Evolutionary conservation across 495 filamentous ascomycete genomes (phyloP).

Genomic region (Rostrohypoxylon terebratum): DNA sequence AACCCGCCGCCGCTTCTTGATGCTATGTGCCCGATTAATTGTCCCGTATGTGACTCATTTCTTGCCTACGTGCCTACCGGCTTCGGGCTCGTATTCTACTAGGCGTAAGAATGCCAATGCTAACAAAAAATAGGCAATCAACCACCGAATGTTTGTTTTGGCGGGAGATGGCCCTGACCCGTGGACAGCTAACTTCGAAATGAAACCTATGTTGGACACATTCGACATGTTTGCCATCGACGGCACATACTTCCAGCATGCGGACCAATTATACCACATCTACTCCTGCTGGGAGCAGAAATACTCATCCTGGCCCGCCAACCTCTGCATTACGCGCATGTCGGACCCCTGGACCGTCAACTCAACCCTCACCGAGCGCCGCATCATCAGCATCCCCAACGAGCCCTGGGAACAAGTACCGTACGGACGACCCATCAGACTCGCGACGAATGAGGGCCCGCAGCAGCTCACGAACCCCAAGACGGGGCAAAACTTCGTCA

Average conservation of each 20-base stretch:
- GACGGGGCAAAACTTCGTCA: conserved; percentile 61
- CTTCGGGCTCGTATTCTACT: neutral
- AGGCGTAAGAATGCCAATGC: conserved; percentile 15
- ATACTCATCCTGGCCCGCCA: conserved; percentile 63
- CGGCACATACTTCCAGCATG: conserved; percentile 61
- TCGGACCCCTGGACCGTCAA: conserved; percentile 60
- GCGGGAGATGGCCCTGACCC: conserved; percentile 55
- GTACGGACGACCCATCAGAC: conserved; percentile 57
- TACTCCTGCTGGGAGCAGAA: conserved; percentile 63
- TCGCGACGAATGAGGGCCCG: conserved; percentile 62
- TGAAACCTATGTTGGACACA: conserved; percentile 61
- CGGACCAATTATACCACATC: conserved; percentile 59
- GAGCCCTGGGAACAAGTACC: conserved; percentile 63
- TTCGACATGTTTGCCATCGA: conserved; percentile 66
- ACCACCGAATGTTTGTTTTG: conserved; percentile 65
- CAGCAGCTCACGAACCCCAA: conserved; percentile 61
- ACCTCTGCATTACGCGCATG: conserved; percentile 63
- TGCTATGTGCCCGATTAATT: conserved; percentile 52
- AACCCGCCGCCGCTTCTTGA: conserved; percentile 46
- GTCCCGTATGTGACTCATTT: conserved; percentile 49
- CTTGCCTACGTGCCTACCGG: neutral
- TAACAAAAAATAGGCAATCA: conserved; percentile 53
- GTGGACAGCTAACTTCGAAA: conserved; percentile 55
- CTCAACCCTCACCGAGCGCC: conserved; percentile 56
- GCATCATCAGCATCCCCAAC: conserved; percentile 58